Evolutionary conservation across 768 basidiomycete genomes (phyloP).

Genomic region (Mycena rosella): DNA sequence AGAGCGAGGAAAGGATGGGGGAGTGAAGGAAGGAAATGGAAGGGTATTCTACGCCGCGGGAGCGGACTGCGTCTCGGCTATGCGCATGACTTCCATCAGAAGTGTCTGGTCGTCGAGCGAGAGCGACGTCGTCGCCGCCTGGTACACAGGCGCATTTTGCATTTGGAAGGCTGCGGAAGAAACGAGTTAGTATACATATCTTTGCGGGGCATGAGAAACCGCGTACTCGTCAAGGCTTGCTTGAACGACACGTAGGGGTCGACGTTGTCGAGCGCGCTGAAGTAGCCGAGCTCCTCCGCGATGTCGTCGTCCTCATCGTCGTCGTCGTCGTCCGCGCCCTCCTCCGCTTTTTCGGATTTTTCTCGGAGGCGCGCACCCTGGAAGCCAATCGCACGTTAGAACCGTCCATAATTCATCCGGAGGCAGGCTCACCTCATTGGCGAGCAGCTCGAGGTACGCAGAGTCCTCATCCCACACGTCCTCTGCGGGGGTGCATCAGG

Average conservation of each 20-base stretch:
- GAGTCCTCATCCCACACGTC: slow-evolving; percentile 95
- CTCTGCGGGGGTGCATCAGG: slow-evolving; percentile 56
- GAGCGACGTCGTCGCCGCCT: slow-evolving; percentile 78
- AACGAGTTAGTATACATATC: background rate
- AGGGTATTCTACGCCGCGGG: slow-evolving; percentile 31
- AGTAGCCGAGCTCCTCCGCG: slow-evolving; percentile 87
- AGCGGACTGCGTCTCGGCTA: slow-evolving; percentile 62
- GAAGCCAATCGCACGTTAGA: slow-evolving; percentile 2
- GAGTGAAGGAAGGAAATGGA: background rate
- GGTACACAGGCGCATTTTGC: slow-evolving; percentile 76
- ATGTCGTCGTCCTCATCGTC: slow-evolving; percentile 71
- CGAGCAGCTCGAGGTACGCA: slow-evolving; percentile 88
- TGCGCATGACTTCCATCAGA: slow-evolving; percentile 88
- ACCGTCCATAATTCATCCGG: background rate
- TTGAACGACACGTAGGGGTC: slow-evolving; percentile 86
- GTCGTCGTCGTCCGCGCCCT: slow-evolving; percentile 65
- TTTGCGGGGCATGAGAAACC: slow-evolving; percentile 9
- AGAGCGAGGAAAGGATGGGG: slow-evolving; percentile 16
- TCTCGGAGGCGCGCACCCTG: slow-evolving; percentile 83
- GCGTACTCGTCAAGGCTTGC: slow-evolving; percentile 79
- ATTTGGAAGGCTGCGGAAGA: slow-evolving; percentile 74
- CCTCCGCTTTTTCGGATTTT: slow-evolving; percentile 65
- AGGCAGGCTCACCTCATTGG: slow-evolving; percentile 71
- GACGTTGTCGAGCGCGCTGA: slow-evolving; percentile 85
- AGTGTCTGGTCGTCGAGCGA: slow-evolving; percentile 82